Evolutionary conservation across 1,284 basidiomycete species (phyloP).

Genomic region (Ceratobasidium papillatum): DNA sequence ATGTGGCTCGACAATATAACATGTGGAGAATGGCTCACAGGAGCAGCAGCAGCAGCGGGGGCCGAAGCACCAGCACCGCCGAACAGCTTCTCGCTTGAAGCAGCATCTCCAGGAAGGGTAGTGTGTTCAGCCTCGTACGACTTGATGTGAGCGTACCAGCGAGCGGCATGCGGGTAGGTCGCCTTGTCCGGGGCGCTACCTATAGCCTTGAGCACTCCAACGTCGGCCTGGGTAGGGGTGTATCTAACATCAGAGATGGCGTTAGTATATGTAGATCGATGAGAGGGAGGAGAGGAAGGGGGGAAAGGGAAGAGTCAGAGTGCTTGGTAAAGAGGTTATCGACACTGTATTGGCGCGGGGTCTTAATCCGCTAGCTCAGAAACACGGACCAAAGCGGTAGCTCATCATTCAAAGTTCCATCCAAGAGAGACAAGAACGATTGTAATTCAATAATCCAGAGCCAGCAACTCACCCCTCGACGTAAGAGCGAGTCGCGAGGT

Average conservation of each 20-base stretch:
- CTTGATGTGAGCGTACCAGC: slow-evolving; percentile 96
- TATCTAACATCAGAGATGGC: slow-evolving; percentile 65
- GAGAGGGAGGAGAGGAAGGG: slow-evolving; percentile 45
- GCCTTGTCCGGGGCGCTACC: slow-evolving; percentile 70
- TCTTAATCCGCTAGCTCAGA: slow-evolving; percentile 96
- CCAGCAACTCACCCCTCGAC: slow-evolving; percentile 82
- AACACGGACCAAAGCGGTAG: slow-evolving; percentile 97
- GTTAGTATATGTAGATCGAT: slow-evolving; percentile 39
- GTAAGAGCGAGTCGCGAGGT: slow-evolving; percentile 87
- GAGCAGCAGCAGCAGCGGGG: slow-evolving; percentile 59
- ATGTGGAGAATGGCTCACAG: slow-evolving; percentile 47
- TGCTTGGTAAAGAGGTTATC: slow-evolving; percentile 80
- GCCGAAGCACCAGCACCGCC: slow-evolving; percentile 58
- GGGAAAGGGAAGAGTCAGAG: slow-evolving; percentile 66
- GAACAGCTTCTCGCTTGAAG: slow-evolving; percentile 78
- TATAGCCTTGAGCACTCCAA: slow-evolving; percentile 88
- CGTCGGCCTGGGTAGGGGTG: slow-evolving; percentile 96
- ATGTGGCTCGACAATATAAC: background rate
- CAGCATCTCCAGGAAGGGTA: slow-evolving; percentile 84
- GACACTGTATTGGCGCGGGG: slow-evolving; percentile 85
- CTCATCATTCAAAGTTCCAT: slow-evolving; percentile 75
- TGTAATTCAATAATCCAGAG: slow-evolving; percentile 45
- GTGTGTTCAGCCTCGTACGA: slow-evolving; percentile 84
- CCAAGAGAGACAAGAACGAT: slow-evolving; percentile 45
- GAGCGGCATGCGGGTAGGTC: slow-evolving; percentile 78